These are phyloP conservation scores for Thalassiosira mediterranea DNA, from an alignment of 352 stramenopile genomes.

Conservation along the genomic window DNA sequence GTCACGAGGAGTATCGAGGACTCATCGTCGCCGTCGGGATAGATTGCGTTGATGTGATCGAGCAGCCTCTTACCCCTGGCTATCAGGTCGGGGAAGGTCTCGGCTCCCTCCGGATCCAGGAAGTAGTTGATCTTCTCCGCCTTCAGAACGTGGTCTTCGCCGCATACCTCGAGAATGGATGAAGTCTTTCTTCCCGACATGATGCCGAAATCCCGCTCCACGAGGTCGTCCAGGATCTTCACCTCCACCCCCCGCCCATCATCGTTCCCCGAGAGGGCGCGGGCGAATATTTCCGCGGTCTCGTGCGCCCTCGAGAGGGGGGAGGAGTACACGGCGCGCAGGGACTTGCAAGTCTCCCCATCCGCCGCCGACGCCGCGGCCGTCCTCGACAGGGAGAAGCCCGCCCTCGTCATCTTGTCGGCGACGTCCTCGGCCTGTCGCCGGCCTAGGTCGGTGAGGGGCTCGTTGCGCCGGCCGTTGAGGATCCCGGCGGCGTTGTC, in stretches of 20 bases:
- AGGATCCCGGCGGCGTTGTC: slow-evolving; percentile 65
- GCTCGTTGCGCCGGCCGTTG: slow-evolving; percentile 56
- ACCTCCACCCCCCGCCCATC: slow-evolving; percentile 30
- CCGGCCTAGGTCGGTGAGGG: slow-evolving; percentile 48
- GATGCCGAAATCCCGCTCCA: slow-evolving; percentile 58
- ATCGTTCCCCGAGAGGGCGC: slow-evolving; percentile 21
- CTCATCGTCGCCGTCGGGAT: no score
- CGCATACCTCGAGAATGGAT: slow-evolving; percentile 51
- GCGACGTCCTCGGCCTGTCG: slow-evolving; percentile 49
- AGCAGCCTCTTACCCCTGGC: slow-evolving; percentile 42
- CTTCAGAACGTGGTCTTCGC: slow-evolving; percentile 33
- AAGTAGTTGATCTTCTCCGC: slow-evolving; percentile 66
- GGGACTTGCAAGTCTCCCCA: slow-evolving; percentile 1
- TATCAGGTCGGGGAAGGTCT: slow-evolving; percentile 67
- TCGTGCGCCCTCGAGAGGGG: slow-evolving; percentile 45
- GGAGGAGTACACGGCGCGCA: slow-evolving; percentile 59
- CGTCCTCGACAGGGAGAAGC: slow-evolving; percentile 19
- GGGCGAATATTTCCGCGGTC: slow-evolving; percentile 56
- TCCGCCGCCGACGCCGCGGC: not conserved
- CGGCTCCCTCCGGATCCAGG: slow-evolving; percentile 49
- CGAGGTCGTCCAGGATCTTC: slow-evolving; percentile 37
- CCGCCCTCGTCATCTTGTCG: slow-evolving; percentile 42
- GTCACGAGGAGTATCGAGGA: slow-evolving; percentile 52
- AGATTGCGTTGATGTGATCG: slow-evolving; percentile 24
- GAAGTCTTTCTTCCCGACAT: slow-evolving; percentile 51